phyloP scores from a whole-genome alignment of 2,329 filamentous ascomycete genomes.

The Fusarium sp. region DNA sequence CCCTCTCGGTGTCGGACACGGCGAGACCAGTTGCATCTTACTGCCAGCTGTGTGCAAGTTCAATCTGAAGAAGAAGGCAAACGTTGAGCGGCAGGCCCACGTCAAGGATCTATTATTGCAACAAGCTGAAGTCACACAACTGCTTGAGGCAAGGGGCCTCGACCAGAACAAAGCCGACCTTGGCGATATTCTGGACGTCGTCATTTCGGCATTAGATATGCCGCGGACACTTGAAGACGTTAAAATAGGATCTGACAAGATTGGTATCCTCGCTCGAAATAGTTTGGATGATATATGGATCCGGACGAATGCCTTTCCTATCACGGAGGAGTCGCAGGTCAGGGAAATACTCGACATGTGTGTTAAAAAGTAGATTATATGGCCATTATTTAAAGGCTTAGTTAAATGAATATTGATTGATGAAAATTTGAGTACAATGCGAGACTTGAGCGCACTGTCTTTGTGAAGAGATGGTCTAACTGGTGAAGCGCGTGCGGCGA shows the following conservation, averaged over 20 bases:
- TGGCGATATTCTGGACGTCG: slow-evolving; percentile 66
- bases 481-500: too few relatives aligned
- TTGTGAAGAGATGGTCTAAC: too few relatives aligned
- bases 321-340: slow-evolving; percentile 64
- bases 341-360: slow-evolving; percentile 65
- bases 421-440: too few relatives aligned
- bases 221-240: slow-evolving; percentile 68
- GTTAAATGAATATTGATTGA: not conserved
- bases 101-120: slow-evolving; percentile 25
- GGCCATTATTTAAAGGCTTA: not conserved
- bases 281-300: slow-evolving; percentile 67
- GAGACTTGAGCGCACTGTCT: too few relatives aligned
- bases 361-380: not conserved
- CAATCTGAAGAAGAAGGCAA: slow-evolving; percentile 57
- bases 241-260: slow-evolving; percentile 63
- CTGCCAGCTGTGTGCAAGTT: slow-evolving; percentile 69
- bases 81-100: slow-evolving; percentile 50
- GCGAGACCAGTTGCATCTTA: slow-evolving; percentile 66
- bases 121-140: slow-evolving; percentile 22
- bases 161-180: slow-evolving; percentile 55
- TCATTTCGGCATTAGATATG: slow-evolving; percentile 68
- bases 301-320: slow-evolving; percentile 64
- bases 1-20: slow-evolving; percentile 71
- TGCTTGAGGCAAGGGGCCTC: not conserved
- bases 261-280: slow-evolving; percentile 64